A percentile compares a stretch with the other conserved stretches of the same genome.
Conservation (phyloP, 352 stramenopile species). For the Phytopythium kandeliae region DNA sequence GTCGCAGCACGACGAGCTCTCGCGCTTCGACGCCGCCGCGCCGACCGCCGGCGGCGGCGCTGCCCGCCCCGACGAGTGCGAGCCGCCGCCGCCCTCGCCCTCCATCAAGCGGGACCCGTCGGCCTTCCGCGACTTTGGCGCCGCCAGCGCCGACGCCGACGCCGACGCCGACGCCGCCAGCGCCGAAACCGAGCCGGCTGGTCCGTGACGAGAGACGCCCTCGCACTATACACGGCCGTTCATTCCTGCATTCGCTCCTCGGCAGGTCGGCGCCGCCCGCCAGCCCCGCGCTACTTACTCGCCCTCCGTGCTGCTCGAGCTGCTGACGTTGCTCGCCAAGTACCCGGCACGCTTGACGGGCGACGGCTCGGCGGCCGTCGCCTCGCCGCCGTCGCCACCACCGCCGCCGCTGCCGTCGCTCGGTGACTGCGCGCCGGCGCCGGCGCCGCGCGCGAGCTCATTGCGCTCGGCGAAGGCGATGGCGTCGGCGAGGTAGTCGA, state of each 20-base stretch:
- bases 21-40: constrained; percentile 74
- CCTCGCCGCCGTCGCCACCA: constrained; percentile 18
- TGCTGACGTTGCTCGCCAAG: constrained; percentile 54
- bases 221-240: too few relatives aligned
- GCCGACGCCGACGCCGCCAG: too few relatives aligned
- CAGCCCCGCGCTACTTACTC: background rate
- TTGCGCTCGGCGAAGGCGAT: constrained; percentile 75
- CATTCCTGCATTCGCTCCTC: too few relatives aligned
- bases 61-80: constrained; percentile 50
- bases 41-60: constrained; percentile 15
- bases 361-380: constrained; percentile 10
- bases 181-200: too few relatives aligned
- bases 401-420: constrained; percentile 8
- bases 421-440: too few relatives aligned
- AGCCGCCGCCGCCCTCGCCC: constrained; percentile 68
- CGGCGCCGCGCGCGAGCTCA: constrained; percentile 25
- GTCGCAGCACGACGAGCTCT: constrained; percentile 78
- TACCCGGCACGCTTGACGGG: constrained; percentile 49
- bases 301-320: constrained; percentile 34
- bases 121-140: constrained; percentile 1
- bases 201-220: background rate
- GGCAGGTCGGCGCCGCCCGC: too few relatives aligned
- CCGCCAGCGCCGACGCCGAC: background rate
- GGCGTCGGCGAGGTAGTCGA: constrained; percentile 76
- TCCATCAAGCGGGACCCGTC: constrained; percentile 73